Percentiles rank a stretch among this genome's conserved stretches.
These are phyloP conservation scores for Fusarium clavum DNA, from an alignment of 2,329 filamentous ascomycete species.

Conservation along the genomic window DNA sequence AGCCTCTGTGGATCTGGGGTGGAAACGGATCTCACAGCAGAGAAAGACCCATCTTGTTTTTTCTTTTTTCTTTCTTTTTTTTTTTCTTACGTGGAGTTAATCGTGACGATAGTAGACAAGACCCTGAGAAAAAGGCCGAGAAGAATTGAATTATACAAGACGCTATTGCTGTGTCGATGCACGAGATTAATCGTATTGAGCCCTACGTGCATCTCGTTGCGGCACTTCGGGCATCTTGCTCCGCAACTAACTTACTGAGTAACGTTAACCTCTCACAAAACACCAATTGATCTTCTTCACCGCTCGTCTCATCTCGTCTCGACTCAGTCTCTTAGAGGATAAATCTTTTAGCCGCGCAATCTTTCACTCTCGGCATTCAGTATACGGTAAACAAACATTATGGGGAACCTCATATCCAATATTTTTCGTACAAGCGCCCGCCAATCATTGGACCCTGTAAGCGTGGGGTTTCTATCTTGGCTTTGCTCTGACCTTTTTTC, in stretches of 20 bases:
- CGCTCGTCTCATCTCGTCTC: slow-evolving; percentile 19
- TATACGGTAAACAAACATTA: slow-evolving; percentile 2
- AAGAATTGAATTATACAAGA: not conserved
- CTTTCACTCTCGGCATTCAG: slow-evolving; percentile 9
- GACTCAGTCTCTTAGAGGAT: not conserved
- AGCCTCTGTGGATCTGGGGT: slow-evolving; percentile 36
- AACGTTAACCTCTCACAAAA: not conserved
- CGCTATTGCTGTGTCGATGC: slow-evolving; percentile 10
- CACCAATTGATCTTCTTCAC: slow-evolving; percentile 7
- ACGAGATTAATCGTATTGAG: slow-evolving; percentile 11
- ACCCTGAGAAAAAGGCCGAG: slow-evolving; percentile 26
- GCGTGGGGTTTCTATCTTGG: slow-evolving; percentile 17
- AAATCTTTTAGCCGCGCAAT: slow-evolving; percentile 3
- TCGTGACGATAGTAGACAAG: slow-evolving; percentile 1
- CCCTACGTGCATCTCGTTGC: slow-evolving; percentile 15
- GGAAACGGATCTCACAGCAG: slow-evolving; percentile 17
- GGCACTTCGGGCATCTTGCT: slow-evolving; percentile 8
- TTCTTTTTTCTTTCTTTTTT: not conserved
- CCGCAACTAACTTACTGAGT: not conserved
- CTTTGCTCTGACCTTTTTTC: not conserved
- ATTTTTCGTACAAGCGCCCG: slow-evolving; percentile 27
- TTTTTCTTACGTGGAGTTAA: not conserved
- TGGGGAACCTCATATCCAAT: not conserved
- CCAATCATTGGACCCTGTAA: slow-evolving; percentile 25
- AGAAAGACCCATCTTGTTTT: not conserved